These are phyloP conservation scores for Boletus semigastroideus DNA, from an alignment of 1,284 basidiomycete species.

Conservation along the genomic window DNA sequence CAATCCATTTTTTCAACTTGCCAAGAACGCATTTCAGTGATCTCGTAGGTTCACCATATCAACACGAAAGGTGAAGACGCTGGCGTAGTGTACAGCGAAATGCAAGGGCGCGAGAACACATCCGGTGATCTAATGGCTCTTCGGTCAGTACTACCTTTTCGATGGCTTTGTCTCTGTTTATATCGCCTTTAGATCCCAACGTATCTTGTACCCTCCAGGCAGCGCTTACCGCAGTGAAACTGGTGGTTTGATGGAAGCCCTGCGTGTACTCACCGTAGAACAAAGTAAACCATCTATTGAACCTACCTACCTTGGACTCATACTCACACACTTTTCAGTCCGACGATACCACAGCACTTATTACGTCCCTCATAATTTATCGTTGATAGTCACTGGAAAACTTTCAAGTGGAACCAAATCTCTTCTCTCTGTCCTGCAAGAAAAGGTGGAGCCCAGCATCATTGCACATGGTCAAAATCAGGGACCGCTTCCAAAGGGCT, in stretches of 20 bases:
- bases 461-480: constrained; percentile 70
- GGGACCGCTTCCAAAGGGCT: constrained; percentile 70
- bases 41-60: constrained; percentile 81
- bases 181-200: constrained; percentile 60
- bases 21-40: not conserved
- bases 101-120: constrained; percentile 97
- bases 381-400: constrained; percentile 80
- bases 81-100: constrained; percentile 97
- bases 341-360: constrained; percentile 88
- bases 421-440: constrained; percentile 75
- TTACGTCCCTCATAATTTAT: constrained; percentile 95
- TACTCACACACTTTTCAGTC: constrained; percentile 49
- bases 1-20: constrained; percentile 9
- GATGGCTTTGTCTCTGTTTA: constrained; percentile 5
- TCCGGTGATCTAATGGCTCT: constrained; percentile 89
- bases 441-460: constrained; percentile 80
- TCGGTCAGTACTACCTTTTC: constrained; percentile 46
- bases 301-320: constrained; percentile 7
- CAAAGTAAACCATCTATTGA: constrained; percentile 62
- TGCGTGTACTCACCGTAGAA: constrained; percentile 85
- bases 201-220: constrained; percentile 74
- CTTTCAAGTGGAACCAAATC: constrained; percentile 69
- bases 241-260: constrained; percentile 91
- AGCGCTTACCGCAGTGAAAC: constrained; percentile 97
- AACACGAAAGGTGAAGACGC: constrained; percentile 89